A percentile compares a stretch with the other conserved stretches of the same genome.
Conservation (phyloP, 768 basidiomycete genomes). For the Austroboletus festivus region DNA sequence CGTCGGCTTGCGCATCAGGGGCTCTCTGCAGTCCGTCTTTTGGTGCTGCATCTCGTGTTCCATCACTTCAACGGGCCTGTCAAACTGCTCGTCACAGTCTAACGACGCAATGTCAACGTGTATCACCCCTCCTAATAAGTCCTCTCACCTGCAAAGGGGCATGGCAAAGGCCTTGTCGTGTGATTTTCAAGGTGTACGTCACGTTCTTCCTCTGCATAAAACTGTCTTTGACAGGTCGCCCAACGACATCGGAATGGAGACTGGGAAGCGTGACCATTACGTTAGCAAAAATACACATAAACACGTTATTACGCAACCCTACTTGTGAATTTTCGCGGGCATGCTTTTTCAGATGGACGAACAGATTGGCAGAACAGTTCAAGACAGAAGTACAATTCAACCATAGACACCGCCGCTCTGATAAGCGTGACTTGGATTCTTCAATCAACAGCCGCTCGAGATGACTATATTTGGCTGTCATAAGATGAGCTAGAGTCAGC, state of each 20-base stretch:
- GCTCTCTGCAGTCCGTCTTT: constrained; percentile 15
- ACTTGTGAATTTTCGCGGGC: constrained; percentile 32
- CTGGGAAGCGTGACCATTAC: constrained; percentile 19
- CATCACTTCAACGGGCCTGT: constrained; percentile 43
- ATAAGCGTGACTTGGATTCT: constrained; percentile 47
- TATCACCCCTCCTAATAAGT: background rate
- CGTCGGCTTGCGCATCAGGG: constrained; percentile 25
- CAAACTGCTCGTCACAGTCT: constrained; percentile 56
- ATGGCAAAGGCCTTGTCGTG: constrained; percentile 28
- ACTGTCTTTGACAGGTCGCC: constrained; percentile 50
- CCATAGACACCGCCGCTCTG: constrained; percentile 56
- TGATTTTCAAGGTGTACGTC: constrained; percentile 54
- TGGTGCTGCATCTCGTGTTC: constrained; percentile 47
- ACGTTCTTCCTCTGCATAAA: constrained; percentile 35
- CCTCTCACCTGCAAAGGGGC: constrained; percentile 42
- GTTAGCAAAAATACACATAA: constrained; percentile 7
- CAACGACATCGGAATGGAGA: constrained; percentile 50
- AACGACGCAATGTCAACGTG: constrained; percentile 11
- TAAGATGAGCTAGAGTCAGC: constrained; percentile 26
- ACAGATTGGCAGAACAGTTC: constrained; percentile 50
- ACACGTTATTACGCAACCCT: constrained; percentile 6
- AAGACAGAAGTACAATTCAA: constrained; percentile 50
- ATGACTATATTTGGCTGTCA: constrained; percentile 38
- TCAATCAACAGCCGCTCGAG: constrained; percentile 44
- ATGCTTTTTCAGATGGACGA: constrained; percentile 47